Conservation (phyloP, 768 basidiomycete species). For the Termitomyces sp. region DNA sequence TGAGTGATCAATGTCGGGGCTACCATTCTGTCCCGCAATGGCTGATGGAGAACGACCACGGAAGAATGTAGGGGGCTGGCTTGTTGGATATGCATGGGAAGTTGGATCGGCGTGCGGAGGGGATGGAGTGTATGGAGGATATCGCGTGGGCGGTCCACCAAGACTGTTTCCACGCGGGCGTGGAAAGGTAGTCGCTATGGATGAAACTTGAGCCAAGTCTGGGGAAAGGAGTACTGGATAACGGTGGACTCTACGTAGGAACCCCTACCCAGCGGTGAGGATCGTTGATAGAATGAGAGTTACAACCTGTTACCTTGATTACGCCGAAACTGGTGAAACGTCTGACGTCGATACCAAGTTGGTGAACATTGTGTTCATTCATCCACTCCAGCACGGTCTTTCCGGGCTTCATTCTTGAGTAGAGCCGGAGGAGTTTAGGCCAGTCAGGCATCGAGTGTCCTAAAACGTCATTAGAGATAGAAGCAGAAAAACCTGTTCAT, state of each 20-base stretch:
- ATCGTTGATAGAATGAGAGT: neutral
- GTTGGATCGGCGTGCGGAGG: constrained; percentile 14
- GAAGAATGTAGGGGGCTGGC: constrained; percentile 9
- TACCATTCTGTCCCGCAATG: constrained; percentile 17
- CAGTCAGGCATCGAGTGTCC: constrained; percentile 70
- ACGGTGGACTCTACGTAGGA: constrained; percentile 88
- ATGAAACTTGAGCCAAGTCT: constrained; percentile 22
- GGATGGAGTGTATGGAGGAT: constrained; percentile 19
- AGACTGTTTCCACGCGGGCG: constrained; percentile 36
- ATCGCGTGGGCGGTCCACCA: constrained; percentile 20
- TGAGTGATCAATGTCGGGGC: constrained; percentile 14
- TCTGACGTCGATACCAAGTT: constrained; percentile 79
- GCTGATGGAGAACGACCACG: constrained; percentile 23
- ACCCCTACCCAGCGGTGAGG: constrained; percentile 49
- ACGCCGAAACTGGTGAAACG: constrained; percentile 97
- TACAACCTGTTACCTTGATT: constrained; percentile 72
- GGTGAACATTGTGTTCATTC: constrained; percentile 62
- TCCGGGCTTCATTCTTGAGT: constrained; percentile 80
- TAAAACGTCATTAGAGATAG: constrained; percentile 14
- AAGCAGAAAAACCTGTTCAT: neutral
- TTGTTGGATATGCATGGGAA: constrained; percentile 12
- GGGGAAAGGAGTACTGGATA: constrained; percentile 71
- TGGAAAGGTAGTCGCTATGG: constrained; percentile 17
- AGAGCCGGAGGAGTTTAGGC: constrained; percentile 81
- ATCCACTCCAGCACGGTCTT: constrained; percentile 88